Base-by-base conservation (phyloP, 331 rosid species). In the Saraca asoca region DNA sequence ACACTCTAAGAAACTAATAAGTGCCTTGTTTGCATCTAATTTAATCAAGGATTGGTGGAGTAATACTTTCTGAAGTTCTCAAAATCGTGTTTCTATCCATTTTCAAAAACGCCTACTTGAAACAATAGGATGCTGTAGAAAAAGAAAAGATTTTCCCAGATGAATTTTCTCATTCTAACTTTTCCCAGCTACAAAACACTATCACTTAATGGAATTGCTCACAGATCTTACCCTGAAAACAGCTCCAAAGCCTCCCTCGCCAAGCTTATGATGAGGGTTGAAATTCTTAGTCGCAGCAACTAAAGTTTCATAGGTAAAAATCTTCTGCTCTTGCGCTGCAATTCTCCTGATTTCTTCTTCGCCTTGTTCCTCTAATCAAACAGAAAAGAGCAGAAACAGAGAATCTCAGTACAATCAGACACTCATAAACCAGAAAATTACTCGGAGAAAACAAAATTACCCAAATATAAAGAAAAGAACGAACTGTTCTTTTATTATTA, bases 231-330 rank as follows among this genome's bases (percentile, higher is more conserved):
- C 96, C 96, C 84, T 93, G 75, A 17, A 93, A 64, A 93, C 98
- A 5, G 98, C 95, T 58, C 98, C 98, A 69, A 93, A 90, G 9
- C 98, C 98, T 56, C 98, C 98, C 75, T 90, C 74, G 1, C 98
- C 98, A 9, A 93, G 90, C 89, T 88, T 90, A 45, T 85, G 73
- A 64, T 6, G 64, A 6, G 74, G 10, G 52, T 78, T 71, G 41
- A 93, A 93, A 80, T 88, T 76, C 66, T 73, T 82, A 15, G 98
- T 93, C 5, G 95, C 98, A 51, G 89, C 80, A 59, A 68, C 70
- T 57, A 93, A 74, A 16, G 78, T 66, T 68, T 88, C 91, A 59
- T 76, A 90, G 7, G 68, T 80, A 69, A n/a, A n/a, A n/a, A n/a
- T n/a, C n/a, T n/a, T n/a, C n/a, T n/a, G n/a, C n/a, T n/a, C n/a